Conservation (phyloP, 352 stramenopile species). For the Globisporangium cylindrosporum region DNA sequence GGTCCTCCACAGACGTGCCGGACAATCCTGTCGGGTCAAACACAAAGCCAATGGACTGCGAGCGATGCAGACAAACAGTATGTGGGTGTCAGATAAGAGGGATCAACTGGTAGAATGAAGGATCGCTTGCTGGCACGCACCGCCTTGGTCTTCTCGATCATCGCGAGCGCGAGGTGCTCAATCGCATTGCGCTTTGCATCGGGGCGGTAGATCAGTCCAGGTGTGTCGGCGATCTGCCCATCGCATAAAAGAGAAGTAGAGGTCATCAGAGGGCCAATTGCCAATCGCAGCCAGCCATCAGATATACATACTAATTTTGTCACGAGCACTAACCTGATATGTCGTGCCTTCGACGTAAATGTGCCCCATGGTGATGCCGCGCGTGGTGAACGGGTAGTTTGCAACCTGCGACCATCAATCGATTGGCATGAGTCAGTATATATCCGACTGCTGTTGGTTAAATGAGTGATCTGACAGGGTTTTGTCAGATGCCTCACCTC, state of each 20-base stretch:
- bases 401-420: conserved; percentile 44
- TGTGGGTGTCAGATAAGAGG: background rate
- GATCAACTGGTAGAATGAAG: background rate
- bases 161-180: conserved; percentile 68
- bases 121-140: conserved; percentile 22
- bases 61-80: conserved; percentile 3
- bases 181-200: conserved; percentile 69
- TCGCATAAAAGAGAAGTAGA: background rate
- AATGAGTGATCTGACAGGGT: background rate
- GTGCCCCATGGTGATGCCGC: conserved; percentile 85
- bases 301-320: background rate
- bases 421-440: background rate
- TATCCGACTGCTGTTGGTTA: background rate
- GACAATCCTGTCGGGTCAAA: conserved; percentile 74
- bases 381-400: conserved; percentile 88
- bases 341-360: conserved; percentile 82
- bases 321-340: conserved; percentile 41
- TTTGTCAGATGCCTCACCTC: conserved; percentile 35
- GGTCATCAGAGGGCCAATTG: too few relatives aligned
- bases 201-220: conserved; percentile 61
- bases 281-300: background rate
- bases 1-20: conserved; percentile 57
- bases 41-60: conserved; percentile 80
- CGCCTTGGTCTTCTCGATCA: conserved; percentile 74
- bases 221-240: conserved; percentile 76